Evolutionary conservation across 129 eudicot species (phyloP), one percentile per base, ranked within the genome.

Genomic region (Escallonia rubra): DNA sequence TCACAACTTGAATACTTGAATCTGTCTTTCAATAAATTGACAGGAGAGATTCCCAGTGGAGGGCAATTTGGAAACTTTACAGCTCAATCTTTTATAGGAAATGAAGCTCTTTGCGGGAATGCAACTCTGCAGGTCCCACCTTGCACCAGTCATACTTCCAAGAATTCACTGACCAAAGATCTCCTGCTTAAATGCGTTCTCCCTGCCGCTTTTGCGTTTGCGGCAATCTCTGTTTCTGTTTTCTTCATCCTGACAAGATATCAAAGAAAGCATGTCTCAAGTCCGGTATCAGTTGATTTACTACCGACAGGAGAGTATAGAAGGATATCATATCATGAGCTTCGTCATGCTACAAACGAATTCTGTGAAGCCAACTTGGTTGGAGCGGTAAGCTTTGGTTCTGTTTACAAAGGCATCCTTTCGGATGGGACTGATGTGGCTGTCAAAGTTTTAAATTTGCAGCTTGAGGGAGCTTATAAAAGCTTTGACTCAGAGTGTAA

Each of bases 21-120:
- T 23, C 16, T 68, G 5, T 68, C 72, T 68, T 57, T 43, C 45
- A 68, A 68, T 52, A 14, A 55, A 8, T 23, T 55, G 57, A 43
- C 55, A 4, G 72, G 72, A 4, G 72, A 68, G 46, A 58, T 68
- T 34, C 72, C 72, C 4, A 56, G 10, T 43, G 55, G 41, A 7
- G 72, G 72, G 3, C 55, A 64, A 43, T 68, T 68, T 45, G 34
- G 6, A 47, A 68, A 68, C 54, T 13, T 68, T 41, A 68, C 72
- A 0, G 23, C 47, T 8, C 55, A 56, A 44, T 68, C 72, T 8
- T 56, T 68, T 6, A 3, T 68, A 43, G 72, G 10, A 6, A 68
- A 68, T 57, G 43, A 23, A 55, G 54, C 55, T 8, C 71, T 67
- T n/a, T 54, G 71, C 43, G 71, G 71, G 3, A 7, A 52, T 41